phyloP scores from a whole-genome alignment of 495 filamentous ascomycete species.

The Saxophila tyrrhenica region DNA sequence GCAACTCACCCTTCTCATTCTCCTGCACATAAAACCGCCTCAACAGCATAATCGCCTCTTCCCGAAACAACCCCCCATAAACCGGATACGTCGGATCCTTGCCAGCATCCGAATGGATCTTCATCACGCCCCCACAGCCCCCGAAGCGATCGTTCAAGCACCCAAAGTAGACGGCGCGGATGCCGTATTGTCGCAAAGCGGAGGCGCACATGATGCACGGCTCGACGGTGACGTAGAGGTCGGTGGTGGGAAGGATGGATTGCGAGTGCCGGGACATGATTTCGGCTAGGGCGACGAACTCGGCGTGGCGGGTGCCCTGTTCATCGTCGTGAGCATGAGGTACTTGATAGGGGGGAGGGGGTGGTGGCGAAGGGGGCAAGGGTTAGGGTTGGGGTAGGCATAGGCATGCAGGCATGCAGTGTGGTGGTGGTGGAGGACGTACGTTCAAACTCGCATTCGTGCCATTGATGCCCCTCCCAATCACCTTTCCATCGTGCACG shows the following conservation, averaged over 20 bases:
- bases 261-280: constrained; percentile 47
- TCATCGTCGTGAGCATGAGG: neutral
- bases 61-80: constrained; percentile 68
- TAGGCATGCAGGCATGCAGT: too few relatives aligned
- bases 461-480: constrained; percentile 87
- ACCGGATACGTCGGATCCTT: constrained; percentile 67
- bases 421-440: constrained; percentile 17
- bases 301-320: constrained; percentile 85
- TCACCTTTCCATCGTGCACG: constrained; percentile 59
- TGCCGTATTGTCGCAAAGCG: constrained; percentile 69
- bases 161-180: constrained; percentile 84
- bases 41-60: constrained; percentile 82
- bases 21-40: constrained; percentile 94
- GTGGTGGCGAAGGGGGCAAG: neutral
- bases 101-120: constrained; percentile 58
- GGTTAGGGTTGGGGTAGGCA: neutral
- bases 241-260: constrained; percentile 53
- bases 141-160: constrained; percentile 93
- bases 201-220: constrained; percentile 98
- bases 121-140: constrained; percentile 83
- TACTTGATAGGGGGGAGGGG: neutral
- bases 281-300: constrained; percentile 70
- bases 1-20: constrained; percentile 62
- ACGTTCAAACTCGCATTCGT: constrained; percentile 78
- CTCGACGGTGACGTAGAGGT: constrained; percentile 93